Percentiles rank a stretch among this genome's conserved stretches.
phyloP scores from a whole-genome alignment of 495 filamentous ascomycete genomes.

The Ascodesmis nigricans region DNA sequence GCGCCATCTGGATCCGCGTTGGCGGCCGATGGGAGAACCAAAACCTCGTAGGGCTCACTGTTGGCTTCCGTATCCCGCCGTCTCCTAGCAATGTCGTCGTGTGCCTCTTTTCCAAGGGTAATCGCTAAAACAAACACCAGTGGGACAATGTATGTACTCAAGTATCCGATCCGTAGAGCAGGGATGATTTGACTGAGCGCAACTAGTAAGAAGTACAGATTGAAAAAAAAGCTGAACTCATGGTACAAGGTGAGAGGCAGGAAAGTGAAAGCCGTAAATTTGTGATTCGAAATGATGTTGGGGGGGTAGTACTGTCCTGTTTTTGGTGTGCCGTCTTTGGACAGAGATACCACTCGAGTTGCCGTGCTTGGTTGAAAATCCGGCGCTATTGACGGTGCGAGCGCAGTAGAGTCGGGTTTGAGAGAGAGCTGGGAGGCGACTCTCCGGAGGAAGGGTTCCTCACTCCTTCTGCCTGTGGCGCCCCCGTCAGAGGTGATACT shows the following conservation, averaged over 20 bases:
- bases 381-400: slow-evolving; percentile 6
- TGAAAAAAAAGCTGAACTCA: slow-evolving; percentile 99
- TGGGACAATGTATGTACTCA: slow-evolving; percentile 85
- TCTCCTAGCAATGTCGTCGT: slow-evolving; percentile 74
- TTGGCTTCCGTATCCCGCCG: slow-evolving; percentile 84
- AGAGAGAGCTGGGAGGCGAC: slow-evolving; percentile 14
- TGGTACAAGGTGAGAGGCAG: slow-evolving; percentile 86
- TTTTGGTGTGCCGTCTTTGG: slow-evolving; percentile 7
- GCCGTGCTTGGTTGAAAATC: slow-evolving; percentile 17
- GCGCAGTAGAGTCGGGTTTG: background rate
- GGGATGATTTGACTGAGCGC: slow-evolving; percentile 85
- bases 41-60: slow-evolving; percentile 64
- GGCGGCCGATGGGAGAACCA: slow-evolving; percentile 31
- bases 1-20: too few relatives aligned
- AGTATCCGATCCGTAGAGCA: slow-evolving; percentile 70
- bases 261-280: slow-evolving; percentile 93
- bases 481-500: background rate
- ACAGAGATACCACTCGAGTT: slow-evolving; percentile 9
- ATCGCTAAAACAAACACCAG: slow-evolving; percentile 77
- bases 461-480: slow-evolving; percentile 3
- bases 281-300: slow-evolving; percentile 86
- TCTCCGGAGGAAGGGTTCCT: slow-evolving; percentile 11
- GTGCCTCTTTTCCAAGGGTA: slow-evolving; percentile 85
- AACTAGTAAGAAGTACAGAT: slow-evolving; percentile 92
- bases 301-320: slow-evolving; percentile 28